phyloP scores from a whole-genome alignment of 2,329 filamentous ascomycete genomes.

The Eutypella sp. region DNA sequence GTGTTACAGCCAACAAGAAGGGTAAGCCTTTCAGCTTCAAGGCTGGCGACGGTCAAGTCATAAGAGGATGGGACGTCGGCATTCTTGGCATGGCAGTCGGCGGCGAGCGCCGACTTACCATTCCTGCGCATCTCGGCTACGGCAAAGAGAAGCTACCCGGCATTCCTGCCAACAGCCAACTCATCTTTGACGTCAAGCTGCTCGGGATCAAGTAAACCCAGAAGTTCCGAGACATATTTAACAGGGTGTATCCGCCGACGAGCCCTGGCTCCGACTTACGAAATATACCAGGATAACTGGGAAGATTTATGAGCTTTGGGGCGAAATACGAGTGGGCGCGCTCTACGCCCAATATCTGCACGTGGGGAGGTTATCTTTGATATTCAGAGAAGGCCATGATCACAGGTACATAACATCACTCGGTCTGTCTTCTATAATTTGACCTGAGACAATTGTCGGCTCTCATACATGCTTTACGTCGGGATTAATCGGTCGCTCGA shows the following conservation, averaged over 20 bases:
- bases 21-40: constrained; percentile 97
- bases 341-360: no score
- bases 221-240: constrained; percentile 1
- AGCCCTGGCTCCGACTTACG: no score
- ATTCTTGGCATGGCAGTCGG: constrained; percentile 88
- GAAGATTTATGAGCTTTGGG: no score
- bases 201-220: constrained; percentile 70
- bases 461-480: no score
- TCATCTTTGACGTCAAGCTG: constrained; percentile 89
- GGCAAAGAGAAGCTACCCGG: constrained; percentile 77
- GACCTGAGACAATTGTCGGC: no score
- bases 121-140: constrained; percentile 84
- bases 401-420: constrained; percentile 15
- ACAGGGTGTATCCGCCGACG: no score
- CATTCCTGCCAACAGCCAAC: constrained; percentile 85
- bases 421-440: constrained; percentile 22
- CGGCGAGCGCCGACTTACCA: constrained; percentile 86
- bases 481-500: no score
- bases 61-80: constrained; percentile 98
- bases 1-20: constrained; percentile 82
- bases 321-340: no score
- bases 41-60: constrained; percentile 89
- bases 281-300: no score
- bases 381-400: no score
- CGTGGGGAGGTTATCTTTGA: no score